A percentile compares a stretch with the other conserved stretches of the same genome.
Evolutionary conservation across 257 asterid genomes (phyloP).

Genomic region (Penstemon eatonii): DNA sequence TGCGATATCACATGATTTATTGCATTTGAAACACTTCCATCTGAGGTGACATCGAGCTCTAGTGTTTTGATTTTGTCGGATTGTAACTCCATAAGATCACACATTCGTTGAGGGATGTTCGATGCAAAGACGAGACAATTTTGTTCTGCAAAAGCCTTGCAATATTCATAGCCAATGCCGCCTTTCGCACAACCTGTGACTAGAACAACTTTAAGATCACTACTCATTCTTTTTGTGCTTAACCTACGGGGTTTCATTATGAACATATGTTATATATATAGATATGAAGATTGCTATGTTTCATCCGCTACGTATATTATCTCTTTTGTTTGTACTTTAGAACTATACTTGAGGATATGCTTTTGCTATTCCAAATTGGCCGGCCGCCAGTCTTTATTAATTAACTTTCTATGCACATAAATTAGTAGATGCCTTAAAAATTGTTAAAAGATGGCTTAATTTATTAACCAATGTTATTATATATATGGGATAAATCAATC

Average conservation of each 20-base stretch:
- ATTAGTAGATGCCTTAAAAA: too few relatives aligned
- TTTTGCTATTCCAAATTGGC: conserved; percentile 23
- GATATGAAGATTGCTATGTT: background rate
- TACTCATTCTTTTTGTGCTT: conserved; percentile 31
- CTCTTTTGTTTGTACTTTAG: conserved; percentile 20
- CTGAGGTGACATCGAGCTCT: conserved; percentile 64
- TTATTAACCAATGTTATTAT: too few relatives aligned
- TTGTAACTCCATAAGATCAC: conserved; percentile 48
- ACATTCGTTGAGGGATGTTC: conserved; percentile 37
- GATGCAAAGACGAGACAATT: conserved; percentile 66
- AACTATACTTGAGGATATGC: conserved; percentile 28
- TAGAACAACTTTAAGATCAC: conserved; percentile 47
- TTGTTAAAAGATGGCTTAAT: too few relatives aligned
- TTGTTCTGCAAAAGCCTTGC: conserved; percentile 70
- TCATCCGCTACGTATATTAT: background rate
- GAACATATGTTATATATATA: background rate
- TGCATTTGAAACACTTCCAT: conserved; percentile 51
- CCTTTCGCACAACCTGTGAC: conserved; percentile 82
- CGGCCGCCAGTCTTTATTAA: conserved; percentile 27
- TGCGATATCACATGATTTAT: conserved; percentile 42
- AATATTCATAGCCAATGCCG: conserved; percentile 79
- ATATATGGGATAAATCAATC: too few relatives aligned
- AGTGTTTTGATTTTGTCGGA: conserved; percentile 48
- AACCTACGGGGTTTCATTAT: background rate
- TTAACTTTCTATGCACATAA: too few relatives aligned